Conservation (phyloP, 495 filamentous ascomycete genomes). For the Gamarada debralockiae region DNA sequence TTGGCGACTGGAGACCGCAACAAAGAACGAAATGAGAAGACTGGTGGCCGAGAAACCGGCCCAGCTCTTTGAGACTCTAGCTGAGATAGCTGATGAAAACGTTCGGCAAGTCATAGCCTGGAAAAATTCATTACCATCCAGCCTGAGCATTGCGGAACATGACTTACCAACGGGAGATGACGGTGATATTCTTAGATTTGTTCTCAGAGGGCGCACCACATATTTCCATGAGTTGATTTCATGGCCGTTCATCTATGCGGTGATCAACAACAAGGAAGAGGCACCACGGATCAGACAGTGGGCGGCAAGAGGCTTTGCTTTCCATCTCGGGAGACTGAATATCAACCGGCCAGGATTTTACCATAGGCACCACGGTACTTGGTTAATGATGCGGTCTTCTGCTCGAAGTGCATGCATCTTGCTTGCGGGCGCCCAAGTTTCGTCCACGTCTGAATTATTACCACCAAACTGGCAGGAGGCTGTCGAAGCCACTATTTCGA, state of each 20-base stretch:
- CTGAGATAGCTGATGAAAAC: background rate
- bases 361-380: constrained; percentile 37
- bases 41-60: background rate
- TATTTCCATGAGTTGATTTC: constrained; percentile 33
- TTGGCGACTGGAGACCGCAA: background rate
- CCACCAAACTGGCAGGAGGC: constrained; percentile 1
- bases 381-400: constrained; percentile 34
- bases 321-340: constrained; percentile 27
- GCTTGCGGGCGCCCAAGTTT: background rate
- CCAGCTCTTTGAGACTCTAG: background rate
- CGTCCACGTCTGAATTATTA: background rate
- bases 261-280: constrained; percentile 22
- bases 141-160: background rate
- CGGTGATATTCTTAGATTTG: constrained; percentile 29
- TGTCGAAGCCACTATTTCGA: background rate
- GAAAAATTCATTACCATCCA: background rate
- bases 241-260: constrained; percentile 25
- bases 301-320: constrained; percentile 2
- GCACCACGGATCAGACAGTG: background rate
- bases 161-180: constrained; percentile 6
- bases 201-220: constrained; percentile 29
- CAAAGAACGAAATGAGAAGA: background rate
- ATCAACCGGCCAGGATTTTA: constrained; percentile 31
- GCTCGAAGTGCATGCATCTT: constrained; percentile 4
- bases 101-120: background rate